Percentiles rank a stretch among this genome's conserved stretches.
phyloP scores from a whole-genome alignment of 768 basidiomycete species.

The Agrocybe praecox region DNA sequence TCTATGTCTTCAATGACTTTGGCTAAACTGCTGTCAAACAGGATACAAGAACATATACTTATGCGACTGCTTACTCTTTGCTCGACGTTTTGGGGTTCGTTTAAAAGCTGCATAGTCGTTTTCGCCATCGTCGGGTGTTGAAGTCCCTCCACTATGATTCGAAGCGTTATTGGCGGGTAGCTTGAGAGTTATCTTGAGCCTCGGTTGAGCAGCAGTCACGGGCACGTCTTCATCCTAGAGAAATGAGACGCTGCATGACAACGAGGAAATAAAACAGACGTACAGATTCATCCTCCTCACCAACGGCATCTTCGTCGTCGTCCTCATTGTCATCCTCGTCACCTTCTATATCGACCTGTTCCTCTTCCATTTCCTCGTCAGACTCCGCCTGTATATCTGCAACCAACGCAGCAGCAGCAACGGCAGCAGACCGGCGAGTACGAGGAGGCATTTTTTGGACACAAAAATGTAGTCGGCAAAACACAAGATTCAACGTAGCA shows the following conservation, averaged over 20 bases:
- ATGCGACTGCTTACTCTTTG: conserved; percentile 14
- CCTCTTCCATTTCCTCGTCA: conserved; percentile 28
- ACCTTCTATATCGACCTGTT: conserved; percentile 28
- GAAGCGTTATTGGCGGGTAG: conserved; percentile 42
- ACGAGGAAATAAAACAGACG: background rate
- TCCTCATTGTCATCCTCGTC: conserved; percentile 36
- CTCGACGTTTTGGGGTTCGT: conserved; percentile 24
- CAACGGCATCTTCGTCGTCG: conserved; percentile 28
- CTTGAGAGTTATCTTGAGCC: conserved; percentile 66
- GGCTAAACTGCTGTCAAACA: conserved; percentile 7
- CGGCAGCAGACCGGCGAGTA: conserved; percentile 33
- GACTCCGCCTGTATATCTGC: conserved; percentile 37
- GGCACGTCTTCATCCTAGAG: conserved; percentile 17
- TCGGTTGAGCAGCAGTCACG: conserved; percentile 34
- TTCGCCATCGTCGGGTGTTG: conserved; percentile 35
- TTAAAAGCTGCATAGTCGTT: conserved; percentile 27
- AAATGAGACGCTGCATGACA: background rate
- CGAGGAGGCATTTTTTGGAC: conserved; percentile 28
- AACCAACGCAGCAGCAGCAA: conserved; percentile 28
- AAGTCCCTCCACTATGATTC: conserved; percentile 28
- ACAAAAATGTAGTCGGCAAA: background rate
- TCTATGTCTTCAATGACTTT: conserved; percentile 27
- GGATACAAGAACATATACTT: background rate
- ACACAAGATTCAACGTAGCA: conserved; percentile 9
- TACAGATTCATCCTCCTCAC: conserved; percentile 35